Percentiles rank a stretch among this genome's conserved stretches.
phyloP scores from a whole-genome alignment of 805 yeast genomes.

The Sugiyamaella marilandica region DNA sequence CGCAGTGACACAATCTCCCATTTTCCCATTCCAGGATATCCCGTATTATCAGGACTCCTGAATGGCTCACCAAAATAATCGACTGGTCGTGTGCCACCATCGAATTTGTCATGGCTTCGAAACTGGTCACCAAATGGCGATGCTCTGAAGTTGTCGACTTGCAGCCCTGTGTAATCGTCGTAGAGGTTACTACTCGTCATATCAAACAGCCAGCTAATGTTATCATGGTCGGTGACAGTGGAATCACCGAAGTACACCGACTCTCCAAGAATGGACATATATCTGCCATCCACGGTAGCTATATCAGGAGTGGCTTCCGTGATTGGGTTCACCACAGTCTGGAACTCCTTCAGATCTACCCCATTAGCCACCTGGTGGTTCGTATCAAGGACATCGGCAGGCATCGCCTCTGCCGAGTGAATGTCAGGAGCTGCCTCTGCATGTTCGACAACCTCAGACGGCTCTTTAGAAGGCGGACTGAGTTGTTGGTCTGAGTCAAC shows the following conservation, averaged over 20 bases:
- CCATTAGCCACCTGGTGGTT: background rate
- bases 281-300: background rate
- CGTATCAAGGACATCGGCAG: background rate
- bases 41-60: background rate
- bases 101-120: background rate
- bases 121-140: background rate
- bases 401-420: background rate
- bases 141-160: background rate
- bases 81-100: background rate
- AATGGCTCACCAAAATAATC: background rate
- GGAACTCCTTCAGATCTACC: background rate
- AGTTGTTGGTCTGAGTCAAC: background rate
- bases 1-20: background rate
- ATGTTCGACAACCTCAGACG: background rate
- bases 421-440: background rate
- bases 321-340: background rate
- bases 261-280: background rate
- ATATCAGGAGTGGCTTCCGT: background rate
- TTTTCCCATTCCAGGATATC: background rate
- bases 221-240: conserved; percentile 2
- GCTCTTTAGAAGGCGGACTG: background rate
- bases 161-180: background rate
- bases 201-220: conserved; percentile 27
- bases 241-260: background rate
- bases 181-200: background rate